These are phyloP conservation scores for Lactifluus subvellereus DNA, from an alignment of 768 basidiomycete genomes.

Conservation along the genomic window DNA sequence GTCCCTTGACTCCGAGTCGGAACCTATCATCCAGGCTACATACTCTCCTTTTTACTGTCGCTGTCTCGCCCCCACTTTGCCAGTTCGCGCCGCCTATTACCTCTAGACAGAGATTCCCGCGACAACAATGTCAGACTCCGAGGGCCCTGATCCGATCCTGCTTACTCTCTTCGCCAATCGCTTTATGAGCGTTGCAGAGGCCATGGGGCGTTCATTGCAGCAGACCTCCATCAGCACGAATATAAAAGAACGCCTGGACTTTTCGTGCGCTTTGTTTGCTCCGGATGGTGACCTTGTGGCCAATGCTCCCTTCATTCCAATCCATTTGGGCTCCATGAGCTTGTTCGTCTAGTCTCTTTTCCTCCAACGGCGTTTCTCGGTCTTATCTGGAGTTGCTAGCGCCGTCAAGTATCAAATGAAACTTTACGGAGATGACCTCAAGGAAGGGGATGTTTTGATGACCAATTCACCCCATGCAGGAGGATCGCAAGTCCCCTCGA, in stretches of 20 bases:
- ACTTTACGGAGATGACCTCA: slow-evolving; percentile 58
- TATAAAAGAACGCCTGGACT: slow-evolving; percentile 94
- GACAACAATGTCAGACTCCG: not conserved
- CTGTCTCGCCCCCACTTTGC: not conserved
- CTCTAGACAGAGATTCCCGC: not conserved
- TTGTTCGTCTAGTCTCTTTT: slow-evolving; percentile 49
- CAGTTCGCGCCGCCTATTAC: not conserved
- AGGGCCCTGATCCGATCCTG: slow-evolving; percentile 74
- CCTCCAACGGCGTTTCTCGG: not conserved
- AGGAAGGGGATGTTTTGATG: slow-evolving; percentile 91
- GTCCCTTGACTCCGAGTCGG: too few species aligned
- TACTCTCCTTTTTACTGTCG: too few species aligned
- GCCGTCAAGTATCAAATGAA: slow-evolving; percentile 90
- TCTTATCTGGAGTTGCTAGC: slow-evolving; percentile 30
- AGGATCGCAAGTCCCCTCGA: slow-evolving; percentile 59
- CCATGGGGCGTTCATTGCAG: slow-evolving; percentile 87
- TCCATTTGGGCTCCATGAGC: slow-evolving; percentile 84
- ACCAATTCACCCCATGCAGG: slow-evolving; percentile 87
- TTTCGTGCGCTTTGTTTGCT: slow-evolving; percentile 90
- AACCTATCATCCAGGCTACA: not conserved
- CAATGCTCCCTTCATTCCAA: slow-evolving; percentile 89
- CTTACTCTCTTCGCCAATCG: slow-evolving; percentile 92
- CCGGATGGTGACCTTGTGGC: slow-evolving; percentile 94
- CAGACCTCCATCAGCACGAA: slow-evolving; percentile 92
- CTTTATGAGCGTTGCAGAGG: slow-evolving; percentile 96